phyloP scores from a whole-genome alignment of 2,329 filamentous ascomycete genomes.

The Beauveria rudraprayagi region DNA sequence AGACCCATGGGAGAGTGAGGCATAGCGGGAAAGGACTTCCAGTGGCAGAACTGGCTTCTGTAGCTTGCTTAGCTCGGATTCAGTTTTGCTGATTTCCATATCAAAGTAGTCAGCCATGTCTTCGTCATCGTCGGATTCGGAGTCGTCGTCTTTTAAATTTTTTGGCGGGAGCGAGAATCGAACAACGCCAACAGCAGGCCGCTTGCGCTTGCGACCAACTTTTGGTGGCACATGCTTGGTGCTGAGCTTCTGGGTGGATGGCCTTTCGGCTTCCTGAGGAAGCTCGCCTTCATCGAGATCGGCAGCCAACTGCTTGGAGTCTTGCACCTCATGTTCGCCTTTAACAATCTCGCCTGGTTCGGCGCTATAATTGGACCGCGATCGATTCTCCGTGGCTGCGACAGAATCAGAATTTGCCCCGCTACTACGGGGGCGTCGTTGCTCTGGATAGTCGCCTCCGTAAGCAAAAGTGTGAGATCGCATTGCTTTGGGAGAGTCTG shows the following conservation, averaged over 20 bases:
- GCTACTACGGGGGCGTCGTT: conserved; percentile 43
- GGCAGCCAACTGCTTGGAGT: background rate
- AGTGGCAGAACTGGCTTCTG: conserved; percentile 31
- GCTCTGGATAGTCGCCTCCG: conserved; percentile 31
- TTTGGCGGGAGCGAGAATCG: conserved; percentile 34
- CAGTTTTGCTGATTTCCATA: conserved; percentile 42
- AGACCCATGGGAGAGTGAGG: conserved; percentile 39
- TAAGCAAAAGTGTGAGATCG: conserved; percentile 43
- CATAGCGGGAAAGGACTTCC: conserved; percentile 38
- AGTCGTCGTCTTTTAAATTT: conserved; percentile 24
- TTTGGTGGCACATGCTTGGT: background rate
- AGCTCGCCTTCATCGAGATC: conserved; percentile 13
- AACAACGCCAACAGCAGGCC: conserved; percentile 24
- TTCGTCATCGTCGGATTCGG: conserved; percentile 50
- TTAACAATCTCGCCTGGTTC: conserved; percentile 40
- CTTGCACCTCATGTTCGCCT: conserved; percentile 29
- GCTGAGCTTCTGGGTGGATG: background rate
- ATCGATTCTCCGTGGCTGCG: conserved; percentile 25
- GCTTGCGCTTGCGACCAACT: conserved; percentile 20
- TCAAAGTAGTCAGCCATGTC: conserved; percentile 51
- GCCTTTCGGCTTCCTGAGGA: conserved; percentile 8
- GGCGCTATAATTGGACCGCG: conserved; percentile 33
- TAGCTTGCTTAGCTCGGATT: conserved; percentile 40
- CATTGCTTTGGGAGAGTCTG: conserved; percentile 44
- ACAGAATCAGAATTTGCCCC: conserved; percentile 40